Evolutionary conservation across 148 eudicot species (phyloP).

Genomic region (Cornus florida): DNA sequence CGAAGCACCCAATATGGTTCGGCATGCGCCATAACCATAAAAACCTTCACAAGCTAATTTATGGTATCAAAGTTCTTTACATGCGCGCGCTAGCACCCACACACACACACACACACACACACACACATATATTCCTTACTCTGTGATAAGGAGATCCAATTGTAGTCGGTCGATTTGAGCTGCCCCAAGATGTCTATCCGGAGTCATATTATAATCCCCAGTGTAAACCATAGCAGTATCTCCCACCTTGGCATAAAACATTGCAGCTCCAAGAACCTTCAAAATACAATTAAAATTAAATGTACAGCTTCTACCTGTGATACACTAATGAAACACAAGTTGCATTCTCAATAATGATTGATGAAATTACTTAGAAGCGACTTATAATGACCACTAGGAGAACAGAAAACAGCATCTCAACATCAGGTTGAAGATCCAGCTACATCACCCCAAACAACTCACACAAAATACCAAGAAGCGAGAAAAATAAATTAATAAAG

Average conservation of each 20-base stretch:
- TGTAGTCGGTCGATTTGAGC: conserved; percentile 89
- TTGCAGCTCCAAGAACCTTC: conserved; percentile 95
- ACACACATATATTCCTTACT: conserved; percentile 42
- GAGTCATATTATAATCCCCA: conserved; percentile 96
- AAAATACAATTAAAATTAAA: conserved; percentile 4
- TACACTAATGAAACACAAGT: not conserved
- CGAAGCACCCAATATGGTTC: not conserved
- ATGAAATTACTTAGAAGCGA: not conserved
- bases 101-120: not conserved
- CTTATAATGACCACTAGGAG: not conserved
- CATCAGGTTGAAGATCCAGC: not conserved
- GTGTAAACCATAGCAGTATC: conserved; percentile 82
- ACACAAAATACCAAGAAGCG: not conserved
- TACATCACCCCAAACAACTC: not conserved
- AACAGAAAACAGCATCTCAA: not conserved
- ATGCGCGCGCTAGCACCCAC: not conserved
- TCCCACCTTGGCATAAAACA: conserved; percentile 91
- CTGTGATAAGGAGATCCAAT: conserved; percentile 87
- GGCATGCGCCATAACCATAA: not conserved
- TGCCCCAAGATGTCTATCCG: conserved; percentile 96
- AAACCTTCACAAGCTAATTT: not conserved
- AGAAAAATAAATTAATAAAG: too few relatives aligned
- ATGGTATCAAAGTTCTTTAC: too few relatives aligned
- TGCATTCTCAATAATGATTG: not conserved
- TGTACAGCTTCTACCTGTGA: not conserved